Evolutionary conservation across 306 rosid genomes (phyloP).

Genomic region (Glycyrrhiza uralensis): DNA sequence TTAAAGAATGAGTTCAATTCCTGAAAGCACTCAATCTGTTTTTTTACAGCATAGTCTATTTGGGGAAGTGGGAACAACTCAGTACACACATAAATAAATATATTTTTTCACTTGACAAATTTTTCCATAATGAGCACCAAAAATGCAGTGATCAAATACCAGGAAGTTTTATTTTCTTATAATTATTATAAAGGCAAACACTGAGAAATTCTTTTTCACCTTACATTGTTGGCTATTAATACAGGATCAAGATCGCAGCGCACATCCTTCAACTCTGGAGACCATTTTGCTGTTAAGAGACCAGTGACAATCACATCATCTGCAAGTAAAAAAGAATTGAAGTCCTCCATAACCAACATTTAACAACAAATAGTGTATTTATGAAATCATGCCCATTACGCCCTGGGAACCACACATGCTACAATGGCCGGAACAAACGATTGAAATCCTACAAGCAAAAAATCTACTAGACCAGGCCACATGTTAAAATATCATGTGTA

Average conservation of each 20-base stretch:
- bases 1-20: slow-evolving; percentile 3
- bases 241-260: slow-evolving; percentile 94
- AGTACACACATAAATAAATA: neutral
- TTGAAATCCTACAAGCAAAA: neutral
- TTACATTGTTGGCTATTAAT: slow-evolving; percentile 73
- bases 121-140: neutral
- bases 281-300: slow-evolving; percentile 88
- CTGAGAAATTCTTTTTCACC: slow-evolving; percentile 46
- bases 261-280: slow-evolving; percentile 90
- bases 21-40: neutral
- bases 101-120: neutral
- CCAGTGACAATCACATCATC: slow-evolving; percentile 87
- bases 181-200: slow-evolving; percentile 3
- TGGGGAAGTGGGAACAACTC: neutral
- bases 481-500: neutral
- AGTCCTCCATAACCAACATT: neutral
- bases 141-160: neutral
- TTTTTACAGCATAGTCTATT: too few species aligned
- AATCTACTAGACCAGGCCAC: neutral
- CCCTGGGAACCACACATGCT: neutral
- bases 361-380: slow-evolving; percentile 2
- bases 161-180: slow-evolving; percentile 9
- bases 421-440: neutral
- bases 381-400: neutral
- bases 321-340: slow-evolving; percentile 31